Evolutionary conservation across 2,329 filamentous ascomycete genomes (phyloP).

Genomic region (Seiridium cupressi): DNA sequence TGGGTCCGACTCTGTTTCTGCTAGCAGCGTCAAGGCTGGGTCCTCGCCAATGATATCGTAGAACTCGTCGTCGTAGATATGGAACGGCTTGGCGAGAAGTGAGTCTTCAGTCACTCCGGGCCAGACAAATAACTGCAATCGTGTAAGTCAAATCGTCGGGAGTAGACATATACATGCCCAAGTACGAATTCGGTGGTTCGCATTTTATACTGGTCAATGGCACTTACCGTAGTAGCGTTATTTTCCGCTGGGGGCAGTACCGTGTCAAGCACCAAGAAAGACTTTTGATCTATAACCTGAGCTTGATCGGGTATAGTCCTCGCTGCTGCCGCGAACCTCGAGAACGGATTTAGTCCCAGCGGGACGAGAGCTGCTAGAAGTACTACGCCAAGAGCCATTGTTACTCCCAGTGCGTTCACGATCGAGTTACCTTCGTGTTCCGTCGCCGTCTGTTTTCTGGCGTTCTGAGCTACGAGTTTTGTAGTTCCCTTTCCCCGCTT

Average conservation of each 20-base stretch:
- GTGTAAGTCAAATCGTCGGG: neutral
- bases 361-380: conserved; percentile 8
- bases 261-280: conserved; percentile 38
- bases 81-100: conserved; percentile 36
- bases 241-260: conserved; percentile 34
- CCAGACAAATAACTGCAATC: conserved; percentile 37
- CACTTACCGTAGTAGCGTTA: conserved; percentile 34
- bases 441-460: neutral
- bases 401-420: neutral
- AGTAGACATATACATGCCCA: neutral
- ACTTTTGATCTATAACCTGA: conserved; percentile 41
- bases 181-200: neutral
- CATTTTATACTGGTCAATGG: neutral
- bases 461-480: neutral
- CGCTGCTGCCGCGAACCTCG: neutral
- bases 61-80: conserved; percentile 51
- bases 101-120: conserved; percentile 38
- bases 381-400: conserved; percentile 11
- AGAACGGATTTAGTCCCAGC: conserved; percentile 1
- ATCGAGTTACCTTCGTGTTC: neutral
- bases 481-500: conserved; percentile 3
- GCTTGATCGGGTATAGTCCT: conserved; percentile 29
- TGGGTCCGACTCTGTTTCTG: conserved; percentile 40
- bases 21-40: conserved; percentile 49
- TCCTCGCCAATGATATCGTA: conserved; percentile 45